Evolutionary conservation across 2,329 filamentous ascomycete species (phyloP), one percentile per base, ranked within the genome.

Genomic region (Zelopaecilomyces penicillatus): DNA sequence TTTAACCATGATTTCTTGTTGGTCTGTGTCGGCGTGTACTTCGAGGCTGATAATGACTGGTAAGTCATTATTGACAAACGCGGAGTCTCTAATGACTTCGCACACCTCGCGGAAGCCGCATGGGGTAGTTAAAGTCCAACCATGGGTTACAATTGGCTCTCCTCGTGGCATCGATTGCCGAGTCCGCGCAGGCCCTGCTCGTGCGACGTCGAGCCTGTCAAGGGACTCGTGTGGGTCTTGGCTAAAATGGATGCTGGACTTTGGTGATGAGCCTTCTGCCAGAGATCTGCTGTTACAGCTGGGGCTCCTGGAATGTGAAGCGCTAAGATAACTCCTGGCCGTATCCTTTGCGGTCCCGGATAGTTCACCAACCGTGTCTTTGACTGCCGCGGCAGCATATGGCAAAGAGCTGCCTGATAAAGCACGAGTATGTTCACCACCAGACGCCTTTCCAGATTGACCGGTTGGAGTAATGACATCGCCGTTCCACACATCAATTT

Each of bases 401-500:
- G 69, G 72, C 12, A 71, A 60, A 30, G 67, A 73, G 44, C 66
- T 68, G 19, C 64, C 67, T 1, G 74, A 76, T 6, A 73, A 53
- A 37, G 68, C 67, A 31, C 69, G 68, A 44, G 64, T 65, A 51
- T 79, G 75, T 5, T 68, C 64, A 7, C 56, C 56, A 46, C 63
- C 65, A 32, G 34, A 27, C 11, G 65, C 62, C 1, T 67, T 65
- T 39, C 63, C 69, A 29, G 66, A 63, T 26, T 58, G 50, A 34
- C 47, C 54, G 5, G 59, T 62, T 4, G 40, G 9, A 4, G 64
- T 58, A 37, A 62, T 63, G 12, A 69, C 62, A 50, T 76, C 69
- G 9, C 88, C 87, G 62, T 96, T 87, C 86, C 90, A 95, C 3
- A 96, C 88, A 58, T 96, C 91, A 44, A 96, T 93, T 62, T 96